Evolutionary conservation across 2,329 filamentous ascomycete species (phyloP), one percentile per base, ranked within the genome.

Genomic region (Gaeumannomyces sp.): DNA sequence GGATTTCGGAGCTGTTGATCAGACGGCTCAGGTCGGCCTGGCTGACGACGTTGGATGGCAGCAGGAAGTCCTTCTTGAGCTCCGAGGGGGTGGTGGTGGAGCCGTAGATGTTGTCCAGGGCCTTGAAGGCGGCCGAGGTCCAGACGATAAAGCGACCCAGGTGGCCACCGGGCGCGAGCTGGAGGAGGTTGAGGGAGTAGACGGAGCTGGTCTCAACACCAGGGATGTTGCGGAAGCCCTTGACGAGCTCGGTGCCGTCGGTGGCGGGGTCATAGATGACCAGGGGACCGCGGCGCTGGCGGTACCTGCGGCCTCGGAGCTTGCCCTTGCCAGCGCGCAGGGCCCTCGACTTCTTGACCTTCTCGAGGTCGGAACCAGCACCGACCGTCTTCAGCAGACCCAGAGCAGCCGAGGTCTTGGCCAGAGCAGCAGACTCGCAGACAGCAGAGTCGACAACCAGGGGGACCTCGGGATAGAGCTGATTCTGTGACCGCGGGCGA

Each of bases 1-100:
- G 95, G 80, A 98, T 90, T 85, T 99, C 95, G 76, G 92, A 93
- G 76, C 90, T 94, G 92, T 99, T 99, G 90, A 99, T 99, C 77
- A 99, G 88, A 82, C 96, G 95, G 83, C 88, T 88, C 74, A 99
- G 89, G 77, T 99, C 95, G 78, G 95, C 88, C 87, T 99, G 94
- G 76, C 90, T 86, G 78, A 99, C 91, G 73, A 96, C 80, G 85
- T 94, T 93, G 76, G 90, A 90, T 71, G 95, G 95, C 73, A 99
- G 89, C 76, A 97, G 87, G 91, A 95, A 99, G 87, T 99, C 94
- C 85, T 95, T 96, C 93, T 99, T 99, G 77, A 96, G 89, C 70
- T 90, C 89, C 61, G 93, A 94, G 72, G 94, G 87, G 79, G 88
- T 84, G 76, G 91, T 95, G 78, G 93, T 96, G 78, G 90, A 89